phyloP scores from a whole-genome alignment of 805 yeast species.

The Kodamaea kaohsiungensis region DNA sequence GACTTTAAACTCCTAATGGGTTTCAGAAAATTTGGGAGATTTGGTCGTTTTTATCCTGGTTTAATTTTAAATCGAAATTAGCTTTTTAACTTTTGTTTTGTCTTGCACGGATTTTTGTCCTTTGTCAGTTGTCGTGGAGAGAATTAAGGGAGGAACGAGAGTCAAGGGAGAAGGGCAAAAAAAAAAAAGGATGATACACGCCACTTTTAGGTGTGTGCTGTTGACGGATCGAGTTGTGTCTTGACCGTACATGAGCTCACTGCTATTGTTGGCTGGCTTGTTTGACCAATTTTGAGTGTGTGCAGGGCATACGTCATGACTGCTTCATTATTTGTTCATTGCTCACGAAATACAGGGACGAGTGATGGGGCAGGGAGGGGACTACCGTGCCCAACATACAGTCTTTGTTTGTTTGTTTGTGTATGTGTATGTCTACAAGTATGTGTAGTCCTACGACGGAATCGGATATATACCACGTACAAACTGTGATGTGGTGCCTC shows the following conservation, averaged over 20 bases:
- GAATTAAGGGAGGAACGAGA: neutral
- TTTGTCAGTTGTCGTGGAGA: constrained; percentile 1
- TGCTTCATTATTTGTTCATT: neutral
- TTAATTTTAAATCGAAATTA: too few species aligned
- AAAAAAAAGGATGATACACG: neutral
- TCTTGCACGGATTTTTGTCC: neutral
- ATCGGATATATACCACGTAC: too few species aligned
- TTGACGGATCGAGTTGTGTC: neutral
- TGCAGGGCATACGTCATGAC: constrained; percentile 7
- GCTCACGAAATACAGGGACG: neutral
- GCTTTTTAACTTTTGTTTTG: neutral
- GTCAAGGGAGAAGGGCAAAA: neutral
- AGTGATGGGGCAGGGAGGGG: too few species aligned
- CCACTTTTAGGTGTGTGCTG: neutral
- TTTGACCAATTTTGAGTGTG: neutral
- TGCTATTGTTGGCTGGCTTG: neutral
- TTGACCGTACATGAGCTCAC: neutral
- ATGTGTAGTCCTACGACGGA: too few species aligned
- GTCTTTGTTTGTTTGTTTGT: too few species aligned
- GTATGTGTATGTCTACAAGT: too few species aligned
- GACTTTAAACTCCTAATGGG: neutral
- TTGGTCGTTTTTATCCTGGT: neutral
- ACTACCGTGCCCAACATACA: too few species aligned
- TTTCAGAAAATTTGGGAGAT: neutral
- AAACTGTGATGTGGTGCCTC: too few species aligned